Evolutionary conservation across 1,139 yeast genomes (phyloP).

Genomic region (Scheffersomyces titani): DNA sequence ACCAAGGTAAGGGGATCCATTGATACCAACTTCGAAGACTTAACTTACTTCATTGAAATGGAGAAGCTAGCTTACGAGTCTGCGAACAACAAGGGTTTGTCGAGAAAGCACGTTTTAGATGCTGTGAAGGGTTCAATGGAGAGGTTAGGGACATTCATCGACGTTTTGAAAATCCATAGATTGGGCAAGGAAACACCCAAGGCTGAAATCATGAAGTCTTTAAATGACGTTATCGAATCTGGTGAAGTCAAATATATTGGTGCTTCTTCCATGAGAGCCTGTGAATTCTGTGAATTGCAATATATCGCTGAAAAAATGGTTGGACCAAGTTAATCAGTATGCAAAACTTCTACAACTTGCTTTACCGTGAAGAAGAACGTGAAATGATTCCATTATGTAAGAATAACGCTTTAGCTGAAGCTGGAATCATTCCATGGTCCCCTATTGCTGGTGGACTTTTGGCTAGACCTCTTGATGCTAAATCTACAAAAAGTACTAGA

Average conservation of each 20-base stretch:
- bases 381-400: constrained; percentile 60
- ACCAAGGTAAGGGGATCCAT: constrained; percentile 29
- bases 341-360: constrained; percentile 58
- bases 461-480: constrained; percentile 36
- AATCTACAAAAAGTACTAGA: constrained; percentile 19
- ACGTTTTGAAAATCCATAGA: constrained; percentile 20
- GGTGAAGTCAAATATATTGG: constrained; percentile 19
- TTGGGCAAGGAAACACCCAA: constrained; percentile 13
- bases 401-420: constrained; percentile 32
- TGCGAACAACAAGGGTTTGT: constrained; percentile 15
- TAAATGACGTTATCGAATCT: constrained; percentile 15
- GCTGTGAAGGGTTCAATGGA: constrained; percentile 16
- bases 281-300: constrained; percentile 18
- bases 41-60: constrained; percentile 3
- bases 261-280: constrained; percentile 19
- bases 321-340: constrained; percentile 54
- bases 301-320: constrained; percentile 16
- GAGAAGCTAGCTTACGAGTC: constrained; percentile 8
- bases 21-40: constrained; percentile 6
- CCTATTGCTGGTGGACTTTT: constrained; percentile 51
- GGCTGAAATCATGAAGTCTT: constrained; percentile 18
- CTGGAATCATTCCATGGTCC: constrained; percentile 54
- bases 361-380: constrained; percentile 61
- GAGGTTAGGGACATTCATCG: constrained; percentile 21
- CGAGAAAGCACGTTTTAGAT: constrained; percentile 19